phyloP scores from a whole-genome alignment of 495 filamentous ascomycete species.

The Hyaloscypha bicolor region DNA sequence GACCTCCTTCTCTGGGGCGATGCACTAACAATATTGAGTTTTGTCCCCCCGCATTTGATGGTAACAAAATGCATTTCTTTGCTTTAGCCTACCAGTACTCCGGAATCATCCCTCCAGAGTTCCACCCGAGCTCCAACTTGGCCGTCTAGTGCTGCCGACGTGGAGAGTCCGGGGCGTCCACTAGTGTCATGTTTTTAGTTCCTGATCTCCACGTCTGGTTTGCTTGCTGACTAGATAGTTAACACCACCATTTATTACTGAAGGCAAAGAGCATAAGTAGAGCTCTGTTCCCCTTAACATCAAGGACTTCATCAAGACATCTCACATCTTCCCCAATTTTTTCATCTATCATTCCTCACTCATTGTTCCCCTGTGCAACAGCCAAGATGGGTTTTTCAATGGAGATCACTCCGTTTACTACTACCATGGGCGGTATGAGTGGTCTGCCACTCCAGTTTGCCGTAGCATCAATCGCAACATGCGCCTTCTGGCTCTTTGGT shows the following conservation, averaged over 20 bases:
- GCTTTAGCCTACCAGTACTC: background rate
- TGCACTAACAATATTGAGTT: background rate
- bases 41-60: background rate
- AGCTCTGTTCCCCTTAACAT: background rate
- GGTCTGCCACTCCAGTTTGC: slow-evolving; percentile 9
- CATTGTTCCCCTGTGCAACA: background rate
- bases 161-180: background rate
- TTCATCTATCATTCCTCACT: background rate
- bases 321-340: background rate
- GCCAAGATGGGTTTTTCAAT: background rate
- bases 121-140: background rate
- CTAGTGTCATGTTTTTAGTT: background rate
- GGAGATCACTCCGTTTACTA: slow-evolving; percentile 10
- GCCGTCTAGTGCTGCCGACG: background rate
- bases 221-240: background rate
- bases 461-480: slow-evolving; percentile 13
- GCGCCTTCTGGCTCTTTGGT: slow-evolving; percentile 16
- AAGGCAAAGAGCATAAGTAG: background rate
- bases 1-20: background rate
- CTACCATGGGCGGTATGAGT: slow-evolving; percentile 9
- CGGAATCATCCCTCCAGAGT: background rate
- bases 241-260: background rate
- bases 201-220: background rate
- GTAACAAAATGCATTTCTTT: background rate
- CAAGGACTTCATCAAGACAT: background rate